Evolutionary conservation across 2,329 filamentous ascomycete genomes (phyloP), one percentile per base, ranked within the genome.

Genomic region (Esteya vermicola): DNA sequence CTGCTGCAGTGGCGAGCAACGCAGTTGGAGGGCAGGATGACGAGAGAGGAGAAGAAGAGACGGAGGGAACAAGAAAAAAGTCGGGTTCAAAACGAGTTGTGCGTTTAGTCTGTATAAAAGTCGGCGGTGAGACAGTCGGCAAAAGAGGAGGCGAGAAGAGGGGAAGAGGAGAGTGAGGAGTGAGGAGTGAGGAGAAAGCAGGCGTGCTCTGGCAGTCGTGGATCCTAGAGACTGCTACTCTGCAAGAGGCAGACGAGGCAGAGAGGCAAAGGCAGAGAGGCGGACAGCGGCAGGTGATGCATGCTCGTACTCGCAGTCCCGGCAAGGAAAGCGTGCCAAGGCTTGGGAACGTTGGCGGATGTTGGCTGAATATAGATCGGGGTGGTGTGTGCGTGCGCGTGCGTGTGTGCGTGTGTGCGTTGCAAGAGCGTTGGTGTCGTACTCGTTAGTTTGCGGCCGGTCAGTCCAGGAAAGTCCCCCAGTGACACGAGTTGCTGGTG

Each of bases 401-500:
- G 33, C 8, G 33, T 22, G 22, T 20, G 9, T 18, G 27, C 9
- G 23, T 25, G 22, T 21, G 31, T 26, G 30, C 13, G 23, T n/a
- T 21, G 20, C 36, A 21, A 38, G 27, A 38, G 20, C 16, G 36
- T 32, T 28, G 31, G 22, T 19, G 33, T 36, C n/a, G 20, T 25
- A 21, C 6, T 33, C 6, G 32, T 33, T n/a, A n/a, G n/a, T n/a
- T n/a, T n/a, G n/a, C n/a, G n/a, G n/a, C n/a, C n/a, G n/a, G n/a
- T n/a, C n/a, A n/a, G n/a, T n/a, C n/a, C n/a, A n/a, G n/a, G n/a
- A n/a, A n/a, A n/a, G n/a, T n/a, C n/a, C n/a, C n/a, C n/a, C n/a
- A 34, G 20, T 34, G 33, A 34, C 33, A 34, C 33, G 33, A 34
- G n/a, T n/a, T n/a, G n/a, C n/a, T n/a, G n/a, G n/a, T n/a, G n/a